Evolutionary conservation across 345 rosid genomes (phyloP).

Genomic region (Angophora floribunda): DNA sequence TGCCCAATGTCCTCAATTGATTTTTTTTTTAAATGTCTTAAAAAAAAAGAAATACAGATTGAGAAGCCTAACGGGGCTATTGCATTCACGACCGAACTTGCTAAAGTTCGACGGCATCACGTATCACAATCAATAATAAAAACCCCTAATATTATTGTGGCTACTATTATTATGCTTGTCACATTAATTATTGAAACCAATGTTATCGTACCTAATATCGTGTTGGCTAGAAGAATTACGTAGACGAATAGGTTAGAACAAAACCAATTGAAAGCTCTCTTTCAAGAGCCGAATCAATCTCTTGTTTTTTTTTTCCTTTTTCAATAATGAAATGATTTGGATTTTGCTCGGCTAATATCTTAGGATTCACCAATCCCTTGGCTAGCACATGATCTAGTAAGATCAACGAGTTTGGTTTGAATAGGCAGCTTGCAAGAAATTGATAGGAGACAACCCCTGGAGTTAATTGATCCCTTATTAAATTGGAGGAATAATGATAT

Average conservation of each 20-base stretch:
- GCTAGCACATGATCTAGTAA: fast-evolving
- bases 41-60: background rate
- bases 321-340: background rate
- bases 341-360: background rate
- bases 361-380: background rate
- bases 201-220: background rate
- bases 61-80: background rate
- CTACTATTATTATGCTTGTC: fast-evolving
- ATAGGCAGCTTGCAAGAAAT: fast-evolving
- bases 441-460: background rate
- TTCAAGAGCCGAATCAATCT: background rate
- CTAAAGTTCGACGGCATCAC: background rate
- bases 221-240: fast-evolving
- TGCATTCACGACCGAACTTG: background rate
- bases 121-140: background rate
- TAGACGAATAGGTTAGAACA: no score
- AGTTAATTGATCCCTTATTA: background rate
- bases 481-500: no score
- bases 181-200: background rate
- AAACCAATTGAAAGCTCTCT: fast-evolving
- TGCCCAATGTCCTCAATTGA: background rate
- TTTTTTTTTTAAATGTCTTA: no score
- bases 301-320: fast-evolving
- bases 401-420: fast-evolving
- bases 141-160: background rate